Evolutionary conservation across 176 grass and related monocot genomes (phyloP).

Genomic region (Carex cristatella): DNA sequence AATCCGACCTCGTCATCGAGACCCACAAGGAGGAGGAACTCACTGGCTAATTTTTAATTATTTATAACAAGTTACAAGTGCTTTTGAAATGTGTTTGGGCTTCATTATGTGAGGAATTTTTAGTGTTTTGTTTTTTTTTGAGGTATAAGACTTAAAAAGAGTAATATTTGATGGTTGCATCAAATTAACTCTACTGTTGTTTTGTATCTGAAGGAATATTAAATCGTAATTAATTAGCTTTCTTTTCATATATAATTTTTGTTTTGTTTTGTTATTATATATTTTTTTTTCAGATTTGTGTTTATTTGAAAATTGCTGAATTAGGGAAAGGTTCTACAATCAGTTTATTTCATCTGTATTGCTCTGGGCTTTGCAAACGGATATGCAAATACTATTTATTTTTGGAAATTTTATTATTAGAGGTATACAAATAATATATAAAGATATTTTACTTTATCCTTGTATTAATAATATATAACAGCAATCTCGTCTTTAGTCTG

Average conservation of each 20-base stretch:
- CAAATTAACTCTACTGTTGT: not conserved
- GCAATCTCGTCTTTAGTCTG: too few species aligned
- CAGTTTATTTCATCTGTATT: too few species aligned
- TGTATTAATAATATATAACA: too few species aligned
- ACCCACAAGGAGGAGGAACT: conserved; percentile 92
- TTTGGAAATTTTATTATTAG: too few species aligned
- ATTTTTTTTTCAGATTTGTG: too few species aligned
- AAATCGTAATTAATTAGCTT: conserved; percentile 3
- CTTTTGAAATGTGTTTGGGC: not conserved
- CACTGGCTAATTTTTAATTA: not conserved
- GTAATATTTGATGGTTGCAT: conserved; percentile 7
- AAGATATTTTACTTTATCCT: too few species aligned
- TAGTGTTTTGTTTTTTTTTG: conserved; percentile 7
- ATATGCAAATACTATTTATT: too few species aligned
- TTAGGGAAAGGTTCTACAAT: too few species aligned
- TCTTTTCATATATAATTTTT: not conserved
- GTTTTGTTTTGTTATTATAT: not conserved
- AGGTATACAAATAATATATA: too few species aligned
- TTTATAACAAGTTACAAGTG: not conserved
- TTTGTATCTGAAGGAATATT: conserved; percentile 16
- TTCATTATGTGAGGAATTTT: not conserved
- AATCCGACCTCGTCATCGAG: conserved; percentile 66
- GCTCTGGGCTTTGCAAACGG: too few species aligned
- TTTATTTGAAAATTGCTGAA: too few species aligned
- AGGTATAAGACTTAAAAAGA: conserved; percentile 17